These are phyloP conservation scores for Candida sphagnicola DNA, from an alignment of 805 yeast genomes.

Conservation along the genomic window DNA sequence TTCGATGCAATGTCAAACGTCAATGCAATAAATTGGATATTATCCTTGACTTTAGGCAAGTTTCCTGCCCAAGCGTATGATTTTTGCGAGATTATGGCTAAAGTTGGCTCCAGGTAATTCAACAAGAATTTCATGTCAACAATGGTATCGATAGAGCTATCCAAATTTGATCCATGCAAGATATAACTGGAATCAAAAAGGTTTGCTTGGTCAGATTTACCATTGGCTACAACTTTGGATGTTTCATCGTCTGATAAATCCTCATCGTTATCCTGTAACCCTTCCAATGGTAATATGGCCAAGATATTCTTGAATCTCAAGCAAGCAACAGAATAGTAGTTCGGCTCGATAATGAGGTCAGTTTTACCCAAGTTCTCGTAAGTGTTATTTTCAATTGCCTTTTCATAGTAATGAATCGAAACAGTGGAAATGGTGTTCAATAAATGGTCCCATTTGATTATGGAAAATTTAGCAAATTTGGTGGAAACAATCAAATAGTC, in stretches of 20 bases:
- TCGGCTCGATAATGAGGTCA: conserved; percentile 59
- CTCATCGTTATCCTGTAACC: conserved; percentile 27
- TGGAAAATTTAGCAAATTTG: conserved; percentile 70
- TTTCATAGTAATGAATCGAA: conserved; percentile 85
- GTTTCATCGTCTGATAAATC: conserved; percentile 10
- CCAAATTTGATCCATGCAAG: conserved; percentile 53
- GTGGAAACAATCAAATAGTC: conserved; percentile 69
- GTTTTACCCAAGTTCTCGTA: conserved; percentile 41
- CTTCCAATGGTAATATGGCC: conserved; percentile 65
- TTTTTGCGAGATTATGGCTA: conserved; percentile 59
- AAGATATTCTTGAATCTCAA: conserved; percentile 63
- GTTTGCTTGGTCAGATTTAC: conserved; percentile 1
- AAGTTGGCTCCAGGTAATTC: conserved; percentile 78
- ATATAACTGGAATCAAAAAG: conserved; percentile 55
- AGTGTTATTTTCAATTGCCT: conserved; percentile 49
- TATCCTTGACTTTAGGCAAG: conserved; percentile 58
- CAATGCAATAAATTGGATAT: conserved; percentile 54
- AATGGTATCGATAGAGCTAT: conserved; percentile 56
- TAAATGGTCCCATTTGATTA: conserved; percentile 64
- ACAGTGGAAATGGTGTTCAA: conserved; percentile 59
- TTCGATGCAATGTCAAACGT: conserved; percentile 61
- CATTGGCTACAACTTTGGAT: background rate
- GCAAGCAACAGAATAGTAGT: conserved; percentile 46
- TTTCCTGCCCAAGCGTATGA: conserved; percentile 76
- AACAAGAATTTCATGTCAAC: conserved; percentile 68